Evolutionary conservation across 352 stramenopile species (phyloP).

Genomic region (Pythium myriotylum): DNA sequence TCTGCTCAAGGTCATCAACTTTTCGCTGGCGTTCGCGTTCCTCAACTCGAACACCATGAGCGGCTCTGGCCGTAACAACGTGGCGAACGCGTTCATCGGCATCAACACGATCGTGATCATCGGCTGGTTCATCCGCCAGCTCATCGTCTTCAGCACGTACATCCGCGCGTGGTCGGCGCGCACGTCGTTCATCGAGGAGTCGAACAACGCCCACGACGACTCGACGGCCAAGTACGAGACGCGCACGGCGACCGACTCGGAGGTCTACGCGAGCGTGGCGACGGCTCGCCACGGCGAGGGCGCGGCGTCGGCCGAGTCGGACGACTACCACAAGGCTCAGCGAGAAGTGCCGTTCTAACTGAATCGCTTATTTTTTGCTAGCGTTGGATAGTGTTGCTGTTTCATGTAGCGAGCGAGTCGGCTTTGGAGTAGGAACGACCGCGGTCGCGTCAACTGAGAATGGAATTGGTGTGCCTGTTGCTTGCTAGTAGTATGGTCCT

Average conservation of each 20-base stretch:
- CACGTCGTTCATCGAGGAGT: constrained; percentile 20
- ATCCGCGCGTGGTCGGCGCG: constrained; percentile 39
- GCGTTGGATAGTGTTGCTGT: too few species aligned
- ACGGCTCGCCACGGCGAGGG: constrained; percentile 18
- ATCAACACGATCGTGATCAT: constrained; percentile 47
- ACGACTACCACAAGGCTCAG: constrained; percentile 12
- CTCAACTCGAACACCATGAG: constrained; percentile 45
- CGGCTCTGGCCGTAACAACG: constrained; percentile 40
- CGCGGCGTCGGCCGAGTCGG: not conserved
- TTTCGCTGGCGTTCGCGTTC: constrained; percentile 56
- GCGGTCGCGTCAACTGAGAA: too few species aligned
- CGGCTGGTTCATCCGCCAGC: constrained; percentile 26
- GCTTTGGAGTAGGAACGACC: too few species aligned
- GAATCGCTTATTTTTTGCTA: not conserved
- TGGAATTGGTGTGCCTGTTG: too few species aligned
- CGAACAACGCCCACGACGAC: constrained; percentile 3
- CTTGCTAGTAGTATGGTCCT: too few species aligned
- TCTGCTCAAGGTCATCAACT: constrained; percentile 68
- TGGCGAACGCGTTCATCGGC: constrained; percentile 53
- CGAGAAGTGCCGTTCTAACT: not conserved
- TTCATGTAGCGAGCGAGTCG: too few species aligned
- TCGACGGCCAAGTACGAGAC: constrained; percentile 21
- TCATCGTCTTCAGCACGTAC: constrained; percentile 44
- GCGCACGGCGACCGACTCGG: constrained; percentile 21
- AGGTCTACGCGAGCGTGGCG: constrained; percentile 18